These are phyloP conservation scores for Rhinocladiella mackenziei DNA, from an alignment of 2,329 filamentous ascomycete species.

Conservation along the genomic window DNA sequence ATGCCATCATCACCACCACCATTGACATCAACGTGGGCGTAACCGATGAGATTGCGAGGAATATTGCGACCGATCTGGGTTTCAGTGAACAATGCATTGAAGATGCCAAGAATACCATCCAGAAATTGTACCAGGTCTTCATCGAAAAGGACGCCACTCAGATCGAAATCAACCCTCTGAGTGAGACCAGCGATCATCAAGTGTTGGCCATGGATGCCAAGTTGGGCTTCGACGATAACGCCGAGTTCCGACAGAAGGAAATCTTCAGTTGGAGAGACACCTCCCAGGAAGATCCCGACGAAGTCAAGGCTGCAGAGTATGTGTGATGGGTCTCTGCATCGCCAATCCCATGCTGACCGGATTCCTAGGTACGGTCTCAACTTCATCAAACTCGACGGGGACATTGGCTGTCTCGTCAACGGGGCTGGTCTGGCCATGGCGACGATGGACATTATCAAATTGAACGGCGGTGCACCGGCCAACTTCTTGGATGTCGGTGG, in stretches of 20 bases:
- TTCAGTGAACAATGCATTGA: slow-evolving; percentile 98
- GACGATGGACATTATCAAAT: slow-evolving; percentile 99
- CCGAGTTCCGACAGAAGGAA: slow-evolving; percentile 96
- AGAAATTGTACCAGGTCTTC: slow-evolving; percentile 99
- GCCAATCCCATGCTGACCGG: slow-evolving; percentile 23
- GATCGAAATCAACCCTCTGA: slow-evolving; percentile 99
- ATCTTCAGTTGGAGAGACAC: slow-evolving; percentile 91
- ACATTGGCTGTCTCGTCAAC: slow-evolving; percentile 94
- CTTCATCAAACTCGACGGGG: slow-evolving; percentile 99
- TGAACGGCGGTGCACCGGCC: slow-evolving; percentile 90
- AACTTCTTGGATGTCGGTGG: slow-evolving; percentile 99
- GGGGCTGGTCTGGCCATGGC: slow-evolving; percentile 99
- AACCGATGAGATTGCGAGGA: slow-evolving; percentile 87
- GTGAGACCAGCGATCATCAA: slow-evolving; percentile 96
- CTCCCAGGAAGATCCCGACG: slow-evolving; percentile 92
- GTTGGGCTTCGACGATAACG: slow-evolving; percentile 98
- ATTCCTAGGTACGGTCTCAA: slow-evolving; percentile 64
- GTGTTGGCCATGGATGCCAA: slow-evolving; percentile 99
- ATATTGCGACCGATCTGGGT: slow-evolving; percentile 85
- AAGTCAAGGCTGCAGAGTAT: slow-evolving; percentile 91
- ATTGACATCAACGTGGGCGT: slow-evolving; percentile 93
- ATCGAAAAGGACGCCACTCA: slow-evolving; percentile 97
- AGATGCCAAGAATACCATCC: slow-evolving; percentile 90
- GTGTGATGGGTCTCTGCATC: slow-evolving; percentile 12
- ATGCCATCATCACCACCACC: slow-evolving; percentile 89